Conservation (phyloP, 1,284 basidiomycete species). For the Microstroma glucosiphilum region DNA sequence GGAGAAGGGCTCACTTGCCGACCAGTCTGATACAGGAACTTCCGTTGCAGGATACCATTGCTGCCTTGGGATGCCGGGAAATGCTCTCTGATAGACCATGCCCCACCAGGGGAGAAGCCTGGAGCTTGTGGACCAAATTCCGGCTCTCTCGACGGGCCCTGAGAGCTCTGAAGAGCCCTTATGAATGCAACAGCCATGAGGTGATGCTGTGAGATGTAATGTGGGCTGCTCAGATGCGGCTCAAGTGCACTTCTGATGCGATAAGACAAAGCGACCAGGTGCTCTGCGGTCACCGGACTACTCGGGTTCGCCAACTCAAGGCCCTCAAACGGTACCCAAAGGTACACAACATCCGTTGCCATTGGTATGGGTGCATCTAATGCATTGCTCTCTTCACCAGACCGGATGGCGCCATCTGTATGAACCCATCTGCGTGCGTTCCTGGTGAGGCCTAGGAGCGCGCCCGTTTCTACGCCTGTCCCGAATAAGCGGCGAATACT, state of each 20-base stretch:
- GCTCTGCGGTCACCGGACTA: not conserved
- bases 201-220: constrained; percentile 17
- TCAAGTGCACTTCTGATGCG: constrained; percentile 14
- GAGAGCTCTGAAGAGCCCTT: constrained; percentile 9
- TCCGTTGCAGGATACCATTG: constrained; percentile 15
- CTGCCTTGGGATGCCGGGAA: constrained; percentile 4
- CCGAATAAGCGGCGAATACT: constrained; percentile 19
- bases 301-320: constrained; percentile 12
- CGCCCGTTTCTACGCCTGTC: constrained; percentile 16
- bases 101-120: constrained; percentile 20
- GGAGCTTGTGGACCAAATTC: constrained; percentile 19
- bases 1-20: constrained; percentile 25
- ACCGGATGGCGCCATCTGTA: not conserved
- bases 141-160: constrained; percentile 10
- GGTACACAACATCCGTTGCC: constrained; percentile 23
- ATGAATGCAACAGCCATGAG: constrained; percentile 5
- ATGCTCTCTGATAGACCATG: constrained; percentile 7
- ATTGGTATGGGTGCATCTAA: constrained; percentile 14
- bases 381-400: not conserved
- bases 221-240: constrained; percentile 13
- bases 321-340: constrained; percentile 20
- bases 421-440: constrained; percentile 23
- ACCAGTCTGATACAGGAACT: constrained; percentile 12
- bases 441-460: constrained; percentile 25
- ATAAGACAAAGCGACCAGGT: constrained; percentile 9